A percentile compares a stretch with the other conserved stretches of the same genome.
Evolutionary conservation across 352 stramenopile species (phyloP).

Genomic region (Phytophthora pistaciae): DNA sequence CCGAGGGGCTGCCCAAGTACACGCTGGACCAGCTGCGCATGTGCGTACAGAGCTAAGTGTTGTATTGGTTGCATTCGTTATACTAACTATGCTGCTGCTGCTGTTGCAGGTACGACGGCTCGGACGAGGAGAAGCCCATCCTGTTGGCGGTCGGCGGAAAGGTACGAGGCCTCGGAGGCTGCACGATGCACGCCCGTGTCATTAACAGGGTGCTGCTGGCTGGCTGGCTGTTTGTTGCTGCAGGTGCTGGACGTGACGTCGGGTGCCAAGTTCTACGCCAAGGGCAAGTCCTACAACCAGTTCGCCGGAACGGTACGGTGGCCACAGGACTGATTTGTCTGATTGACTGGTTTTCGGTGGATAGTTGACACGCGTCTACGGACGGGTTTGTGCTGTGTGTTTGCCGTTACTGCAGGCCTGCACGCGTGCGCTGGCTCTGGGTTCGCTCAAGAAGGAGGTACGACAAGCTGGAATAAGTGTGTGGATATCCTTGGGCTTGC

Average conservation of each 20-base stretch:
- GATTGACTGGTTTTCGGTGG: slow-evolving; percentile 2
- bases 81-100: slow-evolving; percentile 10
- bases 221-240: slow-evolving; percentile 4
- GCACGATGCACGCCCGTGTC: not conserved
- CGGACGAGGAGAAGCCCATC: slow-evolving; percentile 70
- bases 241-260: slow-evolving; percentile 78
- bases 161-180: slow-evolving; percentile 34
- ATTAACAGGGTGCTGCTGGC: slow-evolving; percentile 10
- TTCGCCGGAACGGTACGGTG: slow-evolving; percentile 72
- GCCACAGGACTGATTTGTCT: slow-evolving; percentile 1
- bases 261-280: slow-evolving; percentile 80
- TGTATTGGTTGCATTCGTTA: not conserved
- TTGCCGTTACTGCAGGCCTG: slow-evolving; percentile 56
- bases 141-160: slow-evolving; percentile 78
- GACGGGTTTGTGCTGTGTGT: not conserved
- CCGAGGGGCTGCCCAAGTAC: slow-evolving; percentile 54
- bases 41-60: slow-evolving; percentile 25
- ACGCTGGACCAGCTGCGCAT: slow-evolving; percentile 73
- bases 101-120: slow-evolving; percentile 65
- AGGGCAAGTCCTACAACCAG: slow-evolving; percentile 75
- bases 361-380: slow-evolving; percentile 12
- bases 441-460: slow-evolving; percentile 78
- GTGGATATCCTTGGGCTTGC: not conserved
- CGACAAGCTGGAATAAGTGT: not conserved
- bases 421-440: slow-evolving; percentile 74